A percentile compares a stretch with the other conserved stretches of the same genome.
Conservation (phyloP, 2,329 filamentous ascomycete genomes). For the Arthrocladium fulminans region DNA sequence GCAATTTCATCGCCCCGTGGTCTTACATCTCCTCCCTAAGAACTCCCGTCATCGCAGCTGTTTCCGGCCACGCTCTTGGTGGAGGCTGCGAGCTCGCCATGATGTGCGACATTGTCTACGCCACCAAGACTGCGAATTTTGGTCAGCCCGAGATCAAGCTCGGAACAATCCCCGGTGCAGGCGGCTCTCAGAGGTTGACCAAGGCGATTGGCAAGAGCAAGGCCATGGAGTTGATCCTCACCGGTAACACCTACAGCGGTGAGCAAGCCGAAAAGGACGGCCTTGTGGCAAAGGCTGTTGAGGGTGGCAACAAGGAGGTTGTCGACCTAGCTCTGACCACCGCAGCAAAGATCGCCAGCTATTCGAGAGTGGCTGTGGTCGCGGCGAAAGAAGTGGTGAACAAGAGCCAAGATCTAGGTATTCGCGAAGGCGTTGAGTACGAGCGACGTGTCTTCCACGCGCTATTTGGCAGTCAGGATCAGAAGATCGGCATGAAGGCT, state of each 20-base stretch:
- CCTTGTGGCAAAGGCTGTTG: slow-evolving; percentile 73
- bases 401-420: slow-evolving; percentile 85
- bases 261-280: slow-evolving; percentile 84
- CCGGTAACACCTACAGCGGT: slow-evolving; percentile 74
- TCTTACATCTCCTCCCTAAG: slow-evolving; percentile 76
- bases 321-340: slow-evolving; percentile 73
- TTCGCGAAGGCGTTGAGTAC: slow-evolving; percentile 88
- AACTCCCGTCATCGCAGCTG: slow-evolving; percentile 88
- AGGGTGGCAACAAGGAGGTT: slow-evolving; percentile 64
- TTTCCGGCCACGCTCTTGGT: slow-evolving; percentile 88
- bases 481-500: slow-evolving; percentile 94
- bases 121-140: slow-evolving; percentile 75
- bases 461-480: slow-evolving; percentile 87
- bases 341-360: slow-evolving; percentile 79
- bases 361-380: slow-evolving; percentile 77
- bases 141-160: slow-evolving; percentile 97
- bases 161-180: slow-evolving; percentile 83
- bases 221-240: slow-evolving; percentile 87
- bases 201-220: slow-evolving; percentile 72
- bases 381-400: slow-evolving; percentile 97
- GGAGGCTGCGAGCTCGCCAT: slow-evolving; percentile 94
- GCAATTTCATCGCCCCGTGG: slow-evolving; percentile 93
- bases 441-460: slow-evolving; percentile 89
- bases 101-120: slow-evolving; percentile 96
- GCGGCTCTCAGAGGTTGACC: slow-evolving; percentile 81